phyloP scores from a whole-genome alignment of 1,284 basidiomycete genomes.

The Gomphus bonarii region DNA sequence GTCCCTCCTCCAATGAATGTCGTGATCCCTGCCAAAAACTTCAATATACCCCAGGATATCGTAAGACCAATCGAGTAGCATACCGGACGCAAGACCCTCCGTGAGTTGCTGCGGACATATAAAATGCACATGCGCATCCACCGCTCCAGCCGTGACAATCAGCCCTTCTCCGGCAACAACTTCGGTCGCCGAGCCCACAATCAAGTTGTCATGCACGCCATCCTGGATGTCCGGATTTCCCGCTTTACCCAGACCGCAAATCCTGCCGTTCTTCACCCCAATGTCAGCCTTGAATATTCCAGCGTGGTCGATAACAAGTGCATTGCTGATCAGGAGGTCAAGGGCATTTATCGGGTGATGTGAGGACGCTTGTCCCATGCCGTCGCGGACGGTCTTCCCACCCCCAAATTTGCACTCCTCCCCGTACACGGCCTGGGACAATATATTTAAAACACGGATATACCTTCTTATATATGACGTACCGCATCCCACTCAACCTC shows the following conservation, averaged over 20 bases:
- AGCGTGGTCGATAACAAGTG: constrained; percentile 89
- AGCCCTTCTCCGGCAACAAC: constrained; percentile 93
- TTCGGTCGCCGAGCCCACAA: constrained; percentile 85
- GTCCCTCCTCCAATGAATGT: constrained; percentile 91
- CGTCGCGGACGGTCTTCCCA: constrained; percentile 88
- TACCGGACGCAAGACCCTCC: constrained; percentile 55
- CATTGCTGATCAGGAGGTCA: constrained; percentile 93
- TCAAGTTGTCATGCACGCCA: constrained; percentile 62
- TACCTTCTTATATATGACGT: constrained; percentile 16
- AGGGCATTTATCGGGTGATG: constrained; percentile 59
- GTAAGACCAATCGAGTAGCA: not conserved
- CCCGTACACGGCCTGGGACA: constrained; percentile 64
- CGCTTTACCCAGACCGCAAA: constrained; percentile 89
- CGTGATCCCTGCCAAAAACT: constrained; percentile 46
- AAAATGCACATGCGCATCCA: constrained; percentile 90
- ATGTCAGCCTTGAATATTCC: constrained; percentile 93
- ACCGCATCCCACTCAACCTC: constrained; percentile 86
- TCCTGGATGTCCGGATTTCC: constrained; percentile 96
- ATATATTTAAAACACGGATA: not conserved
- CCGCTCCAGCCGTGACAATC: constrained; percentile 87
- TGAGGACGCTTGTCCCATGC: constrained; percentile 89
- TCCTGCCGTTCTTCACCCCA: constrained; percentile 79
- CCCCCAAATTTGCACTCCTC: constrained; percentile 99
- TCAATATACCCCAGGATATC: constrained; percentile 10
- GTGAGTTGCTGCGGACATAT: constrained; percentile 89